phyloP scores from a whole-genome alignment of 78 protist species.

The Creolimax fragrantissima region DNA sequence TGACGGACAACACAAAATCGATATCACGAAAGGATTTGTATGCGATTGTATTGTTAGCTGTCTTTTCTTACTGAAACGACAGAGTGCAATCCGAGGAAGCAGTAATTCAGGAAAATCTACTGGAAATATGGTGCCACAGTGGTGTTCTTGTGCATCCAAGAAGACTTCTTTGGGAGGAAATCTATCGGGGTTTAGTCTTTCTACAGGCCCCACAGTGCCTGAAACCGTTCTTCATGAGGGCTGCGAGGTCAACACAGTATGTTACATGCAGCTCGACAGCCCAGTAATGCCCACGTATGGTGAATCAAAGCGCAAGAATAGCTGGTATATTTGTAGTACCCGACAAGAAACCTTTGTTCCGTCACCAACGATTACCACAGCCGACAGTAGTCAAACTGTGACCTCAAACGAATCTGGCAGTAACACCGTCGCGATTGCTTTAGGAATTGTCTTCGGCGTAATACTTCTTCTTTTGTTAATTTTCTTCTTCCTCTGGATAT shows the following conservation, averaged over 20 bases:
- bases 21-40: not conserved
- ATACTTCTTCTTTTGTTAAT: not conserved
- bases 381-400: not conserved
- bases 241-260: not conserved
- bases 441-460: not conserved
- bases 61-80: not conserved
- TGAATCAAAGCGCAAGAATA: not conserved
- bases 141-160: not conserved
- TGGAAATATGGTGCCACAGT: not conserved
- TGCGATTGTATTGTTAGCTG: not conserved
- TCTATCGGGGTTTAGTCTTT: not conserved
- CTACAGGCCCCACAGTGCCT: not conserved
- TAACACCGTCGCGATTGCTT: not conserved
- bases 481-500: not conserved
- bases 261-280: not conserved
- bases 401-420: not conserved
- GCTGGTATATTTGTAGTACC: not conserved
- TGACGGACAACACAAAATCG: not conserved
- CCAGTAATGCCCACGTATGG: not conserved
- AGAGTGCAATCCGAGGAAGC: not conserved
- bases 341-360: not conserved
- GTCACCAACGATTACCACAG: not conserved
- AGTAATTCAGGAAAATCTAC: not conserved
- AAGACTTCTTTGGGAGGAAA: not conserved
- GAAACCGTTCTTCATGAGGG: not conserved